Conservation (phyloP, 331 rosid species). For the Saraca asoca region DNA sequence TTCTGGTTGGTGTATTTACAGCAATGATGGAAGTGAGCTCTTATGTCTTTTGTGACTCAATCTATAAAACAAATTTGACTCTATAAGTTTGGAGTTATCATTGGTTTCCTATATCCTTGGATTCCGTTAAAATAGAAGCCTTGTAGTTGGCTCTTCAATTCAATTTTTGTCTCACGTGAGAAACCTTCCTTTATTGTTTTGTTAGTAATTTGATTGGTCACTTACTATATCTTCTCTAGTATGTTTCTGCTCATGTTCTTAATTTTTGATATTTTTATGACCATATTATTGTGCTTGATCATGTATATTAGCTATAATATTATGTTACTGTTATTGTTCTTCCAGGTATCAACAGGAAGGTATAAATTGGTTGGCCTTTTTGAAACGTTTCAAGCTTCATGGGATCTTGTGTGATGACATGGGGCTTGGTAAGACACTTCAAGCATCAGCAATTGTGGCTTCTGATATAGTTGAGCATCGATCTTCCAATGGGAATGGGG, state of each 20-base stretch:
- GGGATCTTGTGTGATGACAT: conserved; percentile 99
- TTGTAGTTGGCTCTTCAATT: conserved; percentile 20
- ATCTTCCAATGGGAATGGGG: conserved; percentile 42
- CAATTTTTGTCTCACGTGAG: conserved; percentile 14
- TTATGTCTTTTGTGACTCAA: neutral
- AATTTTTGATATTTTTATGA: neutral
- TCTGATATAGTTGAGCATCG: conserved; percentile 78
- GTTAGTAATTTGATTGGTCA: conserved; percentile 12
- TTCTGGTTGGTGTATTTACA: neutral
- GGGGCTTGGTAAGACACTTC: conserved; percentile 99
- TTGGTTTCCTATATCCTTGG: too few species aligned
- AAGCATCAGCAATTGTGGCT: conserved; percentile 95
- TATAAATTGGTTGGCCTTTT: conserved; percentile 95
- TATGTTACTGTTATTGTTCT: conserved; percentile 24
- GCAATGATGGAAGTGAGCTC: conserved; percentile 10
- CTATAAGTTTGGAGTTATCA: too few species aligned
- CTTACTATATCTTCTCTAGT: conserved; percentile 6
- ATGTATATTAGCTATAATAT: conserved; percentile 8
- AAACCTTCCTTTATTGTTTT: neutral
- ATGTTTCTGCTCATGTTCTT: neutral
- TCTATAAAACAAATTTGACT: conserved; percentile 1
- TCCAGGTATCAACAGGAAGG: conserved; percentile 98
- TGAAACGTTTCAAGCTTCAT: conserved; percentile 99
- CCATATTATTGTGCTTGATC: neutral
- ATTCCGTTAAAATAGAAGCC: too few species aligned